Conservation (phyloP, 2,329 filamentous ascomycete species). For the Colletotrichum cuscutae region DNA sequence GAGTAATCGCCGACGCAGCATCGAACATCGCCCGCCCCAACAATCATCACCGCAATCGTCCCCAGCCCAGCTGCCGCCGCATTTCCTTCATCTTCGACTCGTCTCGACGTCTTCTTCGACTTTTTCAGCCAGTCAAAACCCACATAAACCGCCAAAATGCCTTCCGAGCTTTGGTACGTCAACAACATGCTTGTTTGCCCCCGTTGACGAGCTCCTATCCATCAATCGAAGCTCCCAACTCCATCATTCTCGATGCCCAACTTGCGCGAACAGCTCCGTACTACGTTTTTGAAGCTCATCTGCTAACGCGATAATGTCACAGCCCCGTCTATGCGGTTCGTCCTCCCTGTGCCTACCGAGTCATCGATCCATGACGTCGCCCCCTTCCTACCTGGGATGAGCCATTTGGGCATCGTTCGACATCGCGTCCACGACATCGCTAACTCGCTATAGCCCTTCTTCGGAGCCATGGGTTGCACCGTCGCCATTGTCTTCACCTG, state of each 20-base stretch:
- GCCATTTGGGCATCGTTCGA: slow-evolving; percentile 25
- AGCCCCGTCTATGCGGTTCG: slow-evolving; percentile 99
- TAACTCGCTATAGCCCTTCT: slow-evolving; percentile 76
- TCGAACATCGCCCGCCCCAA: slow-evolving; percentile 27
- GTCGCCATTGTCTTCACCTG: slow-evolving; percentile 96
- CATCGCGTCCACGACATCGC: slow-evolving; percentile 37
- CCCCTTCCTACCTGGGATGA: slow-evolving; percentile 28
- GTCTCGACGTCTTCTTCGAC: slow-evolving; percentile 25
- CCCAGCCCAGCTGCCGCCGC: slow-evolving; percentile 33
- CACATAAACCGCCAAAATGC: slow-evolving; percentile 68
- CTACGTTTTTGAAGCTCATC: slow-evolving; percentile 11
- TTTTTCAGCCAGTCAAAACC: slow-evolving; percentile 29
- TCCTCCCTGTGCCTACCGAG: slow-evolving; percentile 50
- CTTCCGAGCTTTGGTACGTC: slow-evolving; percentile 85
- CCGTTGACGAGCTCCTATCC: slow-evolving; percentile 43
- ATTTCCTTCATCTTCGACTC: slow-evolving; percentile 22
- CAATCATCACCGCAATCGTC: slow-evolving; percentile 25
- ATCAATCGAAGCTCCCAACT: slow-evolving; percentile 44
- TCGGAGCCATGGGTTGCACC: slow-evolving; percentile 98
- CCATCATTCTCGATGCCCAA: slow-evolving; percentile 34
- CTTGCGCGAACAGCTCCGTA: slow-evolving; percentile 1
- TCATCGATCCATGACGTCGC: slow-evolving; percentile 37
- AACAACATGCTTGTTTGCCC: slow-evolving; percentile 44
- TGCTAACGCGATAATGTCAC: slow-evolving; percentile 40
- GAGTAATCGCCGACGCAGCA: slow-evolving; percentile 34